These are phyloP conservation scores for Penicillium flavigenum DNA, from an alignment of 495 filamentous ascomycete species.

Conservation along the genomic window DNA sequence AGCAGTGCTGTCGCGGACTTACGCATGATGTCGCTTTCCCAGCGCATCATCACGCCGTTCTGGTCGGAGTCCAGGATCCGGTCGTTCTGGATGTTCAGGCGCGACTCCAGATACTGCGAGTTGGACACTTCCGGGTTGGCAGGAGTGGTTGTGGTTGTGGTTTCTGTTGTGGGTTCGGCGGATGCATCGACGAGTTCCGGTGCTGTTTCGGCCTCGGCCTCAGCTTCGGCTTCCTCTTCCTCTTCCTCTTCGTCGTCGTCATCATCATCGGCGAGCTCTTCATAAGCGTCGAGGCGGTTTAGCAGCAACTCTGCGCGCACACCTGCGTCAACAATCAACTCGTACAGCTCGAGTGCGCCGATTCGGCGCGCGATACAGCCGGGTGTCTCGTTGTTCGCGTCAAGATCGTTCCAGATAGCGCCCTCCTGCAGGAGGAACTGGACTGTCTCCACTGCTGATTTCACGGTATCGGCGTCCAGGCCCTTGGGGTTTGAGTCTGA, in stretches of 20 bases:
- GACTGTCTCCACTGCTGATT: slow-evolving; percentile 63
- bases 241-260: slow-evolving; percentile 49
- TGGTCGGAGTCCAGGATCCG: slow-evolving; percentile 74
- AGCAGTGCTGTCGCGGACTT: slow-evolving; percentile 65
- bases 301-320: slow-evolving; percentile 87
- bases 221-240: not conserved
- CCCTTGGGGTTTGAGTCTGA: slow-evolving; percentile 27
- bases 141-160: slow-evolving; percentile 15
- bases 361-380: slow-evolving; percentile 80
- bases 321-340: slow-evolving; percentile 84
- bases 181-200: slow-evolving; percentile 37
- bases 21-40: slow-evolving; percentile 91
- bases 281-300: slow-evolving; percentile 72
- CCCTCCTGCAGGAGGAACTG: slow-evolving; percentile 78
- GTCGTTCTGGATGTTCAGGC: slow-evolving; percentile 69
- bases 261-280: slow-evolving; percentile 63
- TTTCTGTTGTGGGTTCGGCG: slow-evolving; percentile 15
- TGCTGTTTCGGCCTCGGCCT: slow-evolving; percentile 21
- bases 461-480: slow-evolving; percentile 42
- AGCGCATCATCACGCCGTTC: slow-evolving; percentile 97
- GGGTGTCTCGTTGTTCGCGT: slow-evolving; percentile 81
- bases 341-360: slow-evolving; percentile 71
- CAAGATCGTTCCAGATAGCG: slow-evolving; percentile 96
- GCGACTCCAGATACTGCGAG: slow-evolving; percentile 72
- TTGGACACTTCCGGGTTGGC: slow-evolving; percentile 53